Evolutionary conservation across 2,329 filamentous ascomycete genomes (phyloP).

Genomic region (Cladosporium sphaerospermum): DNA sequence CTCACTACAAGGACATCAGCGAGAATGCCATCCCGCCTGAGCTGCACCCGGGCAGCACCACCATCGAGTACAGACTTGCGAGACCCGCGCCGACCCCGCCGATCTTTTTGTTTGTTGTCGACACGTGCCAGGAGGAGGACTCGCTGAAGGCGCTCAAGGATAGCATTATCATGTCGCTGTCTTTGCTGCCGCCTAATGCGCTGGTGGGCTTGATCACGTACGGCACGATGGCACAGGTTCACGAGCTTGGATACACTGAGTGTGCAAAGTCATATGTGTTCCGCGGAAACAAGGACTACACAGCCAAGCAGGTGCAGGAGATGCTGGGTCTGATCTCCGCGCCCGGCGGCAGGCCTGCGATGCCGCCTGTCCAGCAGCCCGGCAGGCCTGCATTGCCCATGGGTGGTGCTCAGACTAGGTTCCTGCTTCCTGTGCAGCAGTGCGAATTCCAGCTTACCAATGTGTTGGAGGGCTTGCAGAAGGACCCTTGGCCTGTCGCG

Average conservation of each 20-base stretch:
- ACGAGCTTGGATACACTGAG: constrained; percentile 95
- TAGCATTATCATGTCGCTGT: constrained; percentile 79
- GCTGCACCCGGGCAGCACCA: constrained; percentile 74
- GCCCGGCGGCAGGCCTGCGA: constrained; percentile 64
- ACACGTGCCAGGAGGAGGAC: constrained; percentile 84
- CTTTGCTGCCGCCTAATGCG: constrained; percentile 72
- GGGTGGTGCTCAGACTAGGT: constrained; percentile 77
- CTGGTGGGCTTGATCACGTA: constrained; percentile 79
- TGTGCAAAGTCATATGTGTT: constrained; percentile 99
- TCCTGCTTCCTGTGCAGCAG: constrained; percentile 88
- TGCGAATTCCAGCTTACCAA: constrained; percentile 98
- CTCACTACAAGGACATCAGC: constrained; percentile 86
- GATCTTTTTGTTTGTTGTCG: constrained; percentile 81
- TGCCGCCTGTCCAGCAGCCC: constrained; percentile 61
- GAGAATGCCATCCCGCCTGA: constrained; percentile 76
- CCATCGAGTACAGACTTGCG: constrained; percentile 81
- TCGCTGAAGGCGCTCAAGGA: constrained; percentile 77
- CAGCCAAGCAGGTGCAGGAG: constrained; percentile 98
- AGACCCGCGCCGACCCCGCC: constrained; percentile 78
- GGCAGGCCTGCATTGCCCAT: constrained; percentile 61
- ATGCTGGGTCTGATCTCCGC: constrained; percentile 78
- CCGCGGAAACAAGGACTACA: constrained; percentile 94
- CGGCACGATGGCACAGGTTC: constrained; percentile 95
- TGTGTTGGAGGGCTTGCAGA: constrained; percentile 88
- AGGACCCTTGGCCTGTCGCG: constrained; percentile 94